These are phyloP conservation scores for Fusarium tupiense DNA, from an alignment of 2,329 filamentous ascomycete genomes.

Conservation along the genomic window DNA sequence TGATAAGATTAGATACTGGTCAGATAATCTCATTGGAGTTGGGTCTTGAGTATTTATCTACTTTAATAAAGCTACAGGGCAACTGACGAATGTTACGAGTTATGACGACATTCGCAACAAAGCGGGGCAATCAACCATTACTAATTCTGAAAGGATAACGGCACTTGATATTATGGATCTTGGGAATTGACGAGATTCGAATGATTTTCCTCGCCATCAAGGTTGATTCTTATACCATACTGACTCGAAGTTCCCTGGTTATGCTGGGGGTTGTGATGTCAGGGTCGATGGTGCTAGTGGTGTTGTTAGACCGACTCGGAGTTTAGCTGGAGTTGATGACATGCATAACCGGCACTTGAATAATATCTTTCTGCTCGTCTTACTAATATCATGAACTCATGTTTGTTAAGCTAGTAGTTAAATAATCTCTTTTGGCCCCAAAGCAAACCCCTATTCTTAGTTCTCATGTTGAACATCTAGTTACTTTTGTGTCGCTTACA, in stretches of 20 bases:
- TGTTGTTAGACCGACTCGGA: not conserved
- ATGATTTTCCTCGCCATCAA: slow-evolving; percentile 9
- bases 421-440: not conserved
- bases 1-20: not conserved
- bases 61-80: not conserved
- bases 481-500: not conserved
- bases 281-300: not conserved
- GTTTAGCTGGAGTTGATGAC: not conserved
- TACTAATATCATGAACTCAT: not conserved
- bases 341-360: not conserved
- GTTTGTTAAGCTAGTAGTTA: not conserved
- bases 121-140: slow-evolving; percentile 27
- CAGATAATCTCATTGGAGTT: not conserved
- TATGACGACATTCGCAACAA: slow-evolving; percentile 34
- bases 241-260: not conserved
- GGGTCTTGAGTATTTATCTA: slow-evolving; percentile 1
- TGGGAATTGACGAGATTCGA: not conserved
- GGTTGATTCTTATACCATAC: slow-evolving; percentile 1
- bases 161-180: slow-evolving; percentile 1
- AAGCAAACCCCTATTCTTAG: not conserved
- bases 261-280: not conserved
- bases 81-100: not conserved
- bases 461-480: not conserved
- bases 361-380: not conserved
- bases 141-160: slow-evolving; percentile 20